Evolutionary conservation across 2,329 filamentous ascomycete genomes (phyloP).

Genomic region (Metarhizium sp.): DNA sequence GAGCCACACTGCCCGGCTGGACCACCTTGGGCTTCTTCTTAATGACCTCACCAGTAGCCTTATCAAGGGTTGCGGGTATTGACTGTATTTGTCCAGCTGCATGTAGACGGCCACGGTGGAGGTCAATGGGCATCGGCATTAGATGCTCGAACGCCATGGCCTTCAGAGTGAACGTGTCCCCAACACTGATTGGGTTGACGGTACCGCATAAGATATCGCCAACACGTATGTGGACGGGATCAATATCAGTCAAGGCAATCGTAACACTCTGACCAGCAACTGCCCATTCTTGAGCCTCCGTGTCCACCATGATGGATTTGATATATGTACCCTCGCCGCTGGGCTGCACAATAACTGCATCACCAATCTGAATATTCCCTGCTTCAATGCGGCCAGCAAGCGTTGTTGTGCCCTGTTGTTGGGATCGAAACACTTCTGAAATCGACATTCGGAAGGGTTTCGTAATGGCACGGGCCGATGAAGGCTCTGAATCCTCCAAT

Average conservation of each 20-base stretch:
- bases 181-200: conserved; percentile 55
- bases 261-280: conserved; percentile 85
- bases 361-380: conserved; percentile 76
- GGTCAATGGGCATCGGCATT: conserved; percentile 79
- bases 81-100: conserved; percentile 64
- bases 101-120: conserved; percentile 79
- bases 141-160: conserved; percentile 84
- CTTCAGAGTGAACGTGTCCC: conserved; percentile 71
- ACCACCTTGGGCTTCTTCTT: conserved; percentile 84
- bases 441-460: conserved; percentile 82
- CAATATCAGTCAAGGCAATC: conserved; percentile 77
- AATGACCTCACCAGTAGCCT: conserved; percentile 60
- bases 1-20: conserved; percentile 67
- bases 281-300: conserved; percentile 70
- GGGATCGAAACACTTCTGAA: conserved; percentile 74
- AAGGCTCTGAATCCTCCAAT: conserved; percentile 72
- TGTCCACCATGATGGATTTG: conserved; percentile 72
- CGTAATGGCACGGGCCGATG: conserved; percentile 53
- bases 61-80: conserved; percentile 68
- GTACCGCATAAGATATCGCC: conserved; percentile 81
- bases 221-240: conserved; percentile 68
- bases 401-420: conserved; percentile 72
- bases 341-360: conserved; percentile 70
- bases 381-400: conserved; percentile 80
- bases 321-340: conserved; percentile 72